phyloP scores from a whole-genome alignment of 2,329 filamentous ascomycete species.

The Aspergillus persii region DNA sequence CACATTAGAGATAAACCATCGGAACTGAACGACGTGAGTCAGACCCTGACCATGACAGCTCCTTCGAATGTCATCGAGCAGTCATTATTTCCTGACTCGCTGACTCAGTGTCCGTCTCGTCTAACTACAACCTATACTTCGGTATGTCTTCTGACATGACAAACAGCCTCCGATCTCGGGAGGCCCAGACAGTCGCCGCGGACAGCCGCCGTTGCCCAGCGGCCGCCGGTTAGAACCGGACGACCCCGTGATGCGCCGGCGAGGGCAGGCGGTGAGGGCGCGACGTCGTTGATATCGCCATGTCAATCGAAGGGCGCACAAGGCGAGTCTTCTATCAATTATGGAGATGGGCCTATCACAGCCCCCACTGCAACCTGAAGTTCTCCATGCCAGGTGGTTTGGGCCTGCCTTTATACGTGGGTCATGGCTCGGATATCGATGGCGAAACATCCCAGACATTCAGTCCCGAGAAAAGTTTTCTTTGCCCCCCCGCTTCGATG shows the following conservation, averaged over 20 bases:
- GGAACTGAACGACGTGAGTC: too few species aligned
- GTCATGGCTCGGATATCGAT: constrained; percentile 14
- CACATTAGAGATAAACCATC: too few species aligned
- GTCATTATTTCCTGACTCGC: too few species aligned
- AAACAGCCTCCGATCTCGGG: background rate
- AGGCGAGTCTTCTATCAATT: too few species aligned
- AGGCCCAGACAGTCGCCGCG: background rate
- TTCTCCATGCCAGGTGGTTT: too few species aligned
- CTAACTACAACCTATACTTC: too few species aligned
- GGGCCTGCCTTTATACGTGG: too few species aligned
- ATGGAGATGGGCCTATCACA: too few species aligned
- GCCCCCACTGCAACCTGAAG: too few species aligned
- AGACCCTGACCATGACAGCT: too few species aligned
- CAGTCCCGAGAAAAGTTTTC: constrained; percentile 7
- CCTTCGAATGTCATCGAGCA: too few species aligned
- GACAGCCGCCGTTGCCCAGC: background rate
- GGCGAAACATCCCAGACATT: constrained; percentile 8
- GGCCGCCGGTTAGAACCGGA: background rate
- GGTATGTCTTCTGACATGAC: background rate
- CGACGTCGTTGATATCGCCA: background rate
- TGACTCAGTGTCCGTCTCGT: too few species aligned
- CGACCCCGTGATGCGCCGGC: background rate
- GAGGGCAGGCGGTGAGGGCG: background rate
- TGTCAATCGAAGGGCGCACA: background rate
- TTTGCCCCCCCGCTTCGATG: background rate